phyloP scores from a whole-genome alignment of 2,329 filamentous ascomycete genomes.

The Fusarium verrucosum region DNA sequence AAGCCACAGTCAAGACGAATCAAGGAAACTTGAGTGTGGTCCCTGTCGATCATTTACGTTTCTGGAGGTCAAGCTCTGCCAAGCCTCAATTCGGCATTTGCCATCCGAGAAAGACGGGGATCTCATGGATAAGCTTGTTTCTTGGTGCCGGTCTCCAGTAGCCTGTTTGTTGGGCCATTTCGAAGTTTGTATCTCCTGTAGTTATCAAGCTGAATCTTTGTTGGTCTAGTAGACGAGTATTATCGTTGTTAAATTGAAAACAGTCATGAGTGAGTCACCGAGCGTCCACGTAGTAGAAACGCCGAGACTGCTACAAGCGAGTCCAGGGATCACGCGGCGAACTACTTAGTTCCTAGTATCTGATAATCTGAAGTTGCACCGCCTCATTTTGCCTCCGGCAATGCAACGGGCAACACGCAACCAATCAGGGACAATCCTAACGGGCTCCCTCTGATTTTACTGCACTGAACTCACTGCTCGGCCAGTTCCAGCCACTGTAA shows the following conservation, averaged over 20 bases:
- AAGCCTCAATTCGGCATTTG: constrained; percentile 26
- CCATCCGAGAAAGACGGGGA: constrained; percentile 26
- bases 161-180: constrained; percentile 26
- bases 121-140: constrained; percentile 32
- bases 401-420: not conserved
- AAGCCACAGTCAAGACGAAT: constrained; percentile 15
- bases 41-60: constrained; percentile 21
- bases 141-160: constrained; percentile 23
- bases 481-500: not conserved
- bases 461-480: not conserved
- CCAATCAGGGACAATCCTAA: constrained; percentile 22
- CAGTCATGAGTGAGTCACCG: constrained; percentile 2
- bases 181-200: not conserved
- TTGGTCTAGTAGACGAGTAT: not conserved
- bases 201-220: not conserved
- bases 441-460: constrained; percentile 15
- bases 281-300: constrained; percentile 13
- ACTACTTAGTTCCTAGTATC: not conserved
- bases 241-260: not conserved
- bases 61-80: not conserved
- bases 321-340: constrained; percentile 4
- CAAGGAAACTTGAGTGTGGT: constrained; percentile 18
- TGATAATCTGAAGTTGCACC: constrained; percentile 15
- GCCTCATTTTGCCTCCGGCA: constrained; percentile 36
- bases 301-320: constrained; percentile 8